Evolutionary conservation across 2,329 filamentous ascomycete genomes (phyloP).

Genomic region (Aureobasidium lini): DNA sequence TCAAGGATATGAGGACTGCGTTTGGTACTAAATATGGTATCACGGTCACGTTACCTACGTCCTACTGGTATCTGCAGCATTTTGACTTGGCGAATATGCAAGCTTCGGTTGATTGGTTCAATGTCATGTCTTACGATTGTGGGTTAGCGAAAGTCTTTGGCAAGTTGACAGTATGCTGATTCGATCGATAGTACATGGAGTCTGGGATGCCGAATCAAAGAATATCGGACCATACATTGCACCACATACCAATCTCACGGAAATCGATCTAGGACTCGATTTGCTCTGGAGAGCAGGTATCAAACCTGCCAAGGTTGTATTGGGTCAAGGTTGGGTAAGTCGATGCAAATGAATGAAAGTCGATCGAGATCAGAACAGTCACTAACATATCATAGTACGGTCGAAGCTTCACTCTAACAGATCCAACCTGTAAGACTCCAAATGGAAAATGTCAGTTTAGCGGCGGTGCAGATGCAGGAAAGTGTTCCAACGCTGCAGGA

Average conservation of each 20-base stretch:
- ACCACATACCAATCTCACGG: constrained; percentile 40
- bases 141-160: too few relatives aligned
- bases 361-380: neutral
- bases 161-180: too few relatives aligned
- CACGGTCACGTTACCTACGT: constrained; percentile 21
- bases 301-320: constrained; percentile 31
- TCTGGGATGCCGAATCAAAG: constrained; percentile 30
- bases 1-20: constrained; percentile 32
- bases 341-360: too few relatives aligned
- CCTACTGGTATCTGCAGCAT: constrained; percentile 25
- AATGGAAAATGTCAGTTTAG: constrained; percentile 17
- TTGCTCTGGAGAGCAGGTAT: constrained; percentile 41
- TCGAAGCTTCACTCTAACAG: constrained; percentile 25
- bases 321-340: constrained; percentile 36
- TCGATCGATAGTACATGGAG: constrained; percentile 30
- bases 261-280: constrained; percentile 36
- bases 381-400: constrained; percentile 29
- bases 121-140: constrained; percentile 38
- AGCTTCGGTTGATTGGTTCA: constrained; percentile 23
- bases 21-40: constrained; percentile 22
- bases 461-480: constrained; percentile 20
- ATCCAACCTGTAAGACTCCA: constrained; percentile 18
- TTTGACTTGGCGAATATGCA: constrained; percentile 24
- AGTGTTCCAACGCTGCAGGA: constrained; percentile 21
- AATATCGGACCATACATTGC: constrained; percentile 26